Conservation (phyloP, 2,329 filamentous ascomycete species). For the Zymoseptoria brevis region DNA sequence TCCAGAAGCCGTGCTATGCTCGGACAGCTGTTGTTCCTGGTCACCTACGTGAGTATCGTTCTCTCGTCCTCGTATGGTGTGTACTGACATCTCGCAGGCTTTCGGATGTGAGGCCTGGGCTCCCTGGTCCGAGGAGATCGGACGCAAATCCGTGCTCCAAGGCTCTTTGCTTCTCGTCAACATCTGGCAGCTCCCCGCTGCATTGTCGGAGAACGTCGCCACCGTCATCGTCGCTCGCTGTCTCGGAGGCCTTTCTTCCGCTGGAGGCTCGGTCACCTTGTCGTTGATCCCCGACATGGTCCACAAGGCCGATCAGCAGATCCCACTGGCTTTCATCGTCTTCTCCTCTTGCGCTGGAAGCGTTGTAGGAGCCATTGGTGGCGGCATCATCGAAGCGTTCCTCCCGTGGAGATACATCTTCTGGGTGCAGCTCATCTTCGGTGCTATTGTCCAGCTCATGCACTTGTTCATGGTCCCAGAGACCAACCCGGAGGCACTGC, state of each 20-base stretch:
- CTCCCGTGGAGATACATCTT: conserved; percentile 69
- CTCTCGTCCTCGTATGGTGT: background rate
- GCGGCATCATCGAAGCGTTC: conserved; percentile 26
- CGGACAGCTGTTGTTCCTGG: conserved; percentile 70
- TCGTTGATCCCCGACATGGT: conserved; percentile 60
- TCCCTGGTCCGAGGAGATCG: conserved; percentile 77
- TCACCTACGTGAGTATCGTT: conserved; percentile 47
- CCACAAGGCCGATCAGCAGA: conserved; percentile 49
- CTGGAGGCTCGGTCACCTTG: conserved; percentile 56
- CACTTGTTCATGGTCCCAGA: conserved; percentile 56
- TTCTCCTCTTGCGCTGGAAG: conserved; percentile 28
- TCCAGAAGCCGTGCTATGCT: conserved; percentile 60
- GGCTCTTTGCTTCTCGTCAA: conserved; percentile 67
- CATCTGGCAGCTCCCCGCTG: conserved; percentile 59
- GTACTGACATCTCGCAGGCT: conserved; percentile 34
- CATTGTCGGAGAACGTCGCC: conserved; percentile 35
- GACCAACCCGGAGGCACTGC: conserved; percentile 65
- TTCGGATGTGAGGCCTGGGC: conserved; percentile 87
- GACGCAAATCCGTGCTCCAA: conserved; percentile 68
- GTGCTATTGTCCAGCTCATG: conserved; percentile 57
- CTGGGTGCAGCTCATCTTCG: conserved; percentile 79
- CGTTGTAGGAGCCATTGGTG: conserved; percentile 27
- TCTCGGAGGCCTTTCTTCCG: conserved; percentile 46
- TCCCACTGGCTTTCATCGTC: conserved; percentile 49
- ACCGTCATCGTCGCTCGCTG: conserved; percentile 38